Conservation (phyloP, 768 basidiomycete species). For the Rossbeevera mucosa region DNA sequence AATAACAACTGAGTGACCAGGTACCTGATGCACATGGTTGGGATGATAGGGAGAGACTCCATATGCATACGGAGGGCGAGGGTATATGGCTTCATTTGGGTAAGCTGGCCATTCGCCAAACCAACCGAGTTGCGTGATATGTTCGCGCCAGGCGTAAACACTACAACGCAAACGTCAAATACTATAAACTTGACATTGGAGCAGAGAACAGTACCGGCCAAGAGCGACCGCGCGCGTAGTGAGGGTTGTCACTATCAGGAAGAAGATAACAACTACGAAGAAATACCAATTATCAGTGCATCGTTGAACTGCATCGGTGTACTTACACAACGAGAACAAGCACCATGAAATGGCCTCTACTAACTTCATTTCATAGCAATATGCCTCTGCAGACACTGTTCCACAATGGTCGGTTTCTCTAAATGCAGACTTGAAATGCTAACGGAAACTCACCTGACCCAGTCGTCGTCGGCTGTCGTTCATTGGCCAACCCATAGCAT, state of each 20-base stretch:
- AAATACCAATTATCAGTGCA: background rate
- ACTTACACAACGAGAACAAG: conserved; percentile 51
- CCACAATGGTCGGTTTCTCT: conserved; percentile 4
- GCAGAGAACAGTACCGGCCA: conserved; percentile 25
- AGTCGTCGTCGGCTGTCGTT: conserved; percentile 44
- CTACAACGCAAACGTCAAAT: conserved; percentile 9
- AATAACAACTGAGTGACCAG: conserved; percentile 63
- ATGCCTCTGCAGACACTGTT: conserved; percentile 52
- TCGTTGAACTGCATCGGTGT: conserved; percentile 2
- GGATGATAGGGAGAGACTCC: conserved; percentile 35
- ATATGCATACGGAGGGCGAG: conserved; percentile 26
- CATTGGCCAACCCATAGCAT: conserved; percentile 48
- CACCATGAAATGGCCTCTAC: conserved; percentile 78
- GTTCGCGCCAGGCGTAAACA: conserved; percentile 30
- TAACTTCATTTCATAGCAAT: conserved; percentile 78
- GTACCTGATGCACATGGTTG: conserved; percentile 43
- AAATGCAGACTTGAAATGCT: background rate
- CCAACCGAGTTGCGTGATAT: conserved; percentile 64
- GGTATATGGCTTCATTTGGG: conserved; percentile 24
- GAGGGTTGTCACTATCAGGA: conserved; percentile 54
- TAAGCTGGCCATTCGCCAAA: conserved; percentile 69
- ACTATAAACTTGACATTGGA: background rate
- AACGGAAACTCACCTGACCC: conserved; percentile 45
- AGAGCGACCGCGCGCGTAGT: conserved; percentile 36
- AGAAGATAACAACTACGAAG: conserved; percentile 41